Percentiles rank a stretch among this genome's conserved stretches.
Conservation (phyloP, 2,329 filamentous ascomycete genomes). For the Pyrenophora tritici-repentis region DNA sequence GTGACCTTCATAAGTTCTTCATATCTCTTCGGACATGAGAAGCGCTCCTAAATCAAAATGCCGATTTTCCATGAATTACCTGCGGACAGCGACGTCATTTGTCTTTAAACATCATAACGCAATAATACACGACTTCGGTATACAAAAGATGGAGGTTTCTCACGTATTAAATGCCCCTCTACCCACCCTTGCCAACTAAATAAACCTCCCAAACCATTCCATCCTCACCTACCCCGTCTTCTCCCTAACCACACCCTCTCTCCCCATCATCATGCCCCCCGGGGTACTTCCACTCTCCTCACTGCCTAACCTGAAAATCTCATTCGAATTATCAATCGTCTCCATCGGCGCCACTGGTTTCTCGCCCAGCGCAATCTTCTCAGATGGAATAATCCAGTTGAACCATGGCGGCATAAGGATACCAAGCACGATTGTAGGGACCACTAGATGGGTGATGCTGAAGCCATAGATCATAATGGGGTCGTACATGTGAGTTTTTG, state of each 20-base stretch:
- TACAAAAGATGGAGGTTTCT: too few species aligned
- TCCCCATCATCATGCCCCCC: neutral
- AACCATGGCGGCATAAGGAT: conserved; percentile 5
- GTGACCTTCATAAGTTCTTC: too few species aligned
- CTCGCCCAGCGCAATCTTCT: conserved; percentile 1
- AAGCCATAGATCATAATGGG: conserved; percentile 35
- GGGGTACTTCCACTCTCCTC: neutral
- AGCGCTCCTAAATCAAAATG: too few species aligned
- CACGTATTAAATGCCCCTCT: too few species aligned
- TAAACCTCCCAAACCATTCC: too few species aligned
- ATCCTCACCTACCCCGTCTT: neutral
- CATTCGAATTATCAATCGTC: conserved; percentile 6
- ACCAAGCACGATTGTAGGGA: neutral
- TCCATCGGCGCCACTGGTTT: conserved; percentile 7
- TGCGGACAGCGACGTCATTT: too few species aligned
- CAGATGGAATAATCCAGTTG: conserved; percentile 2
- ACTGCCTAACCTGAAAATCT: neutral
- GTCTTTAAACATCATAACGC: too few species aligned
- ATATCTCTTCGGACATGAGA: too few species aligned
- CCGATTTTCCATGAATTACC: too few species aligned
- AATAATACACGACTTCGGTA: too few species aligned
- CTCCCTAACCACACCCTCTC: neutral
- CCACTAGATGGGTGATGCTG: conserved; percentile 19
- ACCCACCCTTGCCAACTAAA: too few species aligned
- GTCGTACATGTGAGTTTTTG: conserved; percentile 18